Conservation (phyloP, 2,329 filamentous ascomycete genomes). For the Phialocephala subalpina region DNA sequence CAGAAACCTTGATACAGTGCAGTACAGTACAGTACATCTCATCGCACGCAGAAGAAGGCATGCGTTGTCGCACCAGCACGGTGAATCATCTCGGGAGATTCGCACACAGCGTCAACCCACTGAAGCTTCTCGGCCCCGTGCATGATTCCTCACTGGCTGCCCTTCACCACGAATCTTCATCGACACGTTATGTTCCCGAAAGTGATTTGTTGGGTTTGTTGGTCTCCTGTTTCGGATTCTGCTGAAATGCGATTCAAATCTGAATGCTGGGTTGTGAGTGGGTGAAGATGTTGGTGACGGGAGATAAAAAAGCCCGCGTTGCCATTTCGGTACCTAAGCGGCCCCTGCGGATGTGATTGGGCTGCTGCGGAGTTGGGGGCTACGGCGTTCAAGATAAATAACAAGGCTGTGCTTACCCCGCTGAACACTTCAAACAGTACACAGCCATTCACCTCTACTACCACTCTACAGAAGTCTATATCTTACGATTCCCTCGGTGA, state of each 20-base stretch:
- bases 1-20: background rate
- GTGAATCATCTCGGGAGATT: constrained; percentile 3
- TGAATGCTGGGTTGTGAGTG: no score
- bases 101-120: no score
- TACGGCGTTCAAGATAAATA: constrained; percentile 8
- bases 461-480: background rate
- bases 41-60: background rate
- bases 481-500: constrained; percentile 3
- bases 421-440: background rate
- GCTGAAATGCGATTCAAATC: background rate
- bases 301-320: constrained; percentile 3
- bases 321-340: background rate
- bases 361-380: background rate
- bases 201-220: background rate
- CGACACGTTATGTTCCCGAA: background rate
- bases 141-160: no score
- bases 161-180: background rate
- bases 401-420: constrained; percentile 12
- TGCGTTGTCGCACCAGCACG: background rate
- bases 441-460: background rate
- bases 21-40: background rate
- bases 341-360: background rate
- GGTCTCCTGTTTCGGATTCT: background rate
- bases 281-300: background rate
- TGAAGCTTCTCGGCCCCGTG: constrained; percentile 2